A percentile compares a stretch with the other conserved stretches of the same genome.
Evolutionary conservation across 164 flowering plant genomes (phyloP).

Genomic region (Umbilicus rupestris): DNA sequence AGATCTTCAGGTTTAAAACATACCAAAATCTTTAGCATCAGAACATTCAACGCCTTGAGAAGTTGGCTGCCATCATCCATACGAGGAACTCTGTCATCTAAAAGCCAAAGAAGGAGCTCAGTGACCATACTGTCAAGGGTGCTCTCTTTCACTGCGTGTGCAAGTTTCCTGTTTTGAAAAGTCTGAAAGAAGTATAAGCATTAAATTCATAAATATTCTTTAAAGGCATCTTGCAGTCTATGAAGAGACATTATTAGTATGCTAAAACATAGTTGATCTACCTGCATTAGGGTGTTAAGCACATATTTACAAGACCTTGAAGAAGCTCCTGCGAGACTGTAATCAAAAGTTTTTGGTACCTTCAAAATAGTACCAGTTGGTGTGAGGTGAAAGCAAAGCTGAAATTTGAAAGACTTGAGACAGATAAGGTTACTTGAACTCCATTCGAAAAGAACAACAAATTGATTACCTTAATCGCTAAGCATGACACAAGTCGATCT

Average conservation of each 20-base stretch:
- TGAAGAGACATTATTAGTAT: background rate
- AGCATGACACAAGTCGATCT: constrained; percentile 84
- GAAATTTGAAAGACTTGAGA: background rate
- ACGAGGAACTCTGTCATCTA: constrained; percentile 91
- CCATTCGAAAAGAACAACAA: too few species aligned
- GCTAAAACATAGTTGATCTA: constrained; percentile 9
- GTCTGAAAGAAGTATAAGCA: constrained; percentile 67
- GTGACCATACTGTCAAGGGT: constrained; percentile 85
- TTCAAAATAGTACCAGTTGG: constrained; percentile 16
- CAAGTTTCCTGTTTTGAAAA: constrained; percentile 82
- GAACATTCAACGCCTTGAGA: constrained; percentile 86
- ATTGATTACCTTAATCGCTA: constrained; percentile 67
- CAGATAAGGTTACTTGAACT: background rate
- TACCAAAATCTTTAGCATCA: constrained; percentile 98
- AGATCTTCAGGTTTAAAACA: constrained; percentile 1
- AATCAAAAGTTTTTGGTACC: constrained; percentile 92
- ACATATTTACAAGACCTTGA: constrained; percentile 99
- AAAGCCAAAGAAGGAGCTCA: constrained; percentile 94
- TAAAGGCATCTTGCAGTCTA: too few species aligned
- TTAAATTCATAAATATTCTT: background rate
- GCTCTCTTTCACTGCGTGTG: constrained; percentile 87
- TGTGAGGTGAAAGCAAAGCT: background rate
- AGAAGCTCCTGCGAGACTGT: constrained; percentile 85
- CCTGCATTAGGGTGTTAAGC: constrained; percentile 97
- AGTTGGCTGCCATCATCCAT: constrained; percentile 99